Conservation (phyloP, 2,329 filamentous ascomycete genomes). For the Colletotrichum spaethianum region DNA sequence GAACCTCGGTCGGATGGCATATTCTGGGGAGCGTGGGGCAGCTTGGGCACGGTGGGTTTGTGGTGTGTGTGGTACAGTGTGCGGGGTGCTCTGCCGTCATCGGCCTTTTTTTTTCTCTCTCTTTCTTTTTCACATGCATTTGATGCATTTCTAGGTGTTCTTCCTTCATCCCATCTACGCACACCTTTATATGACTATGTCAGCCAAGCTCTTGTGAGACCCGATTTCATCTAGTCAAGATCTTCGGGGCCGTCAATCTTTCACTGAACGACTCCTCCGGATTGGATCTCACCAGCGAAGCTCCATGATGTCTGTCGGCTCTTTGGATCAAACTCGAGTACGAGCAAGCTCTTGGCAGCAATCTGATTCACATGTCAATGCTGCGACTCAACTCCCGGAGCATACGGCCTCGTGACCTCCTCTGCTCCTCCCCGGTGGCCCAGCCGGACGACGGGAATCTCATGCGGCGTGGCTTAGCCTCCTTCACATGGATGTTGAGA, state of each 20-base stretch:
- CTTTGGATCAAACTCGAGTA: background rate
- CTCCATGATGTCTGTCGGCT: background rate
- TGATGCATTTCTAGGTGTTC: background rate
- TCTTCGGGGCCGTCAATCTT: background rate
- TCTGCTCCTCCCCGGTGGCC: background rate
- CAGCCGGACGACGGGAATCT: slow-evolving; percentile 21
- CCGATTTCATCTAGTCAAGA: no score
- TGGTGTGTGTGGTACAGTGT: background rate
- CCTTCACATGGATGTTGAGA: slow-evolving; percentile 12
- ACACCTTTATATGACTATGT: background rate
- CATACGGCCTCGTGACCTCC: slow-evolving; percentile 6
- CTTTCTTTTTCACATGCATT: background rate
- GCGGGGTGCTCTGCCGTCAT: background rate
- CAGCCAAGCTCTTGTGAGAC: background rate
- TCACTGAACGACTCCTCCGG: background rate
- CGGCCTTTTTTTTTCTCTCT: background rate
- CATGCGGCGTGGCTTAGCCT: slow-evolving; percentile 11
- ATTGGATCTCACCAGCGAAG: background rate
- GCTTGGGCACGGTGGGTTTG: background rate
- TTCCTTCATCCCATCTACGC: background rate
- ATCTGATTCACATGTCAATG: slow-evolving; percentile 13
- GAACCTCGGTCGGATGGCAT: slow-evolving; percentile 37
- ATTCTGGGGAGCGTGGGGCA: slow-evolving; percentile 12
- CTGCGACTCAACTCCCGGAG: background rate
- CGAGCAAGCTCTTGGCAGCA: background rate